Percentiles rank a stretch among this genome's conserved stretches.
phyloP scores from a whole-genome alignment of 345 rosid genomes.

The Lenwebbia sp. region DNA sequence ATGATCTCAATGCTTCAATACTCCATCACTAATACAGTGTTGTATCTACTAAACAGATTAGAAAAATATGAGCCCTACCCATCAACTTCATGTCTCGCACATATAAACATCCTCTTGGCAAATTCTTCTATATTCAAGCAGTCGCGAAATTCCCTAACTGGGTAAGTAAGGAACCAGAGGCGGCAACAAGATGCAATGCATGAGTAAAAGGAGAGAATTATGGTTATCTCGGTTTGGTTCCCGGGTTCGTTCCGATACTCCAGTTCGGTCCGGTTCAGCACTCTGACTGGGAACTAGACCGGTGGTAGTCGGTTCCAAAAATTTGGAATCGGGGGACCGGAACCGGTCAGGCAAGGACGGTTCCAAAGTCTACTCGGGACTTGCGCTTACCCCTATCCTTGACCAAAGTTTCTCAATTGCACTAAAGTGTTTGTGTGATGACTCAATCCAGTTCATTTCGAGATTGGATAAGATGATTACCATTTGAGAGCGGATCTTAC shows the following conservation, averaged over 20 bases:
- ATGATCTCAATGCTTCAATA: not conserved
- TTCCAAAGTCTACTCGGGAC: fast-evolving
- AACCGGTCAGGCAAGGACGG: fast-evolving
- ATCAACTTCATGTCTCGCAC: not conserved
- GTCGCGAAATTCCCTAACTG: not conserved
- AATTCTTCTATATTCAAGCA: not conserved
- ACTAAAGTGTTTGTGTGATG: not conserved
- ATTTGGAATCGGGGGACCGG: too few relatives aligned
- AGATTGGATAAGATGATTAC: not conserved
- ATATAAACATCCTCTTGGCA: not conserved
- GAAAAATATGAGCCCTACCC: fast-evolving
- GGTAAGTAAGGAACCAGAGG: not conserved
- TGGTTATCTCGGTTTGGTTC: not conserved
- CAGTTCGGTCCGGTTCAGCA: fast-evolving
- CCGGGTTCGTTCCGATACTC: fast-evolving
- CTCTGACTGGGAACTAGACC: too few relatives aligned
- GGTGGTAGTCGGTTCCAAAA: too few relatives aligned
- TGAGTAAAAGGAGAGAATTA: not conserved
- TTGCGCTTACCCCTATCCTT: not conserved
- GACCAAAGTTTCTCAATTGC: not conserved
- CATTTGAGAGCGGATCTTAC: not conserved
- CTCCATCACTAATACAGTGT: not conserved
- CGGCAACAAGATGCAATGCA: not conserved
- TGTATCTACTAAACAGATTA: not conserved
- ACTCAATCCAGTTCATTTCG: not conserved